Base-by-base conservation (phyloP, 2,329 filamentous ascomycete species). In the Aspergillus sp. region DNA sequence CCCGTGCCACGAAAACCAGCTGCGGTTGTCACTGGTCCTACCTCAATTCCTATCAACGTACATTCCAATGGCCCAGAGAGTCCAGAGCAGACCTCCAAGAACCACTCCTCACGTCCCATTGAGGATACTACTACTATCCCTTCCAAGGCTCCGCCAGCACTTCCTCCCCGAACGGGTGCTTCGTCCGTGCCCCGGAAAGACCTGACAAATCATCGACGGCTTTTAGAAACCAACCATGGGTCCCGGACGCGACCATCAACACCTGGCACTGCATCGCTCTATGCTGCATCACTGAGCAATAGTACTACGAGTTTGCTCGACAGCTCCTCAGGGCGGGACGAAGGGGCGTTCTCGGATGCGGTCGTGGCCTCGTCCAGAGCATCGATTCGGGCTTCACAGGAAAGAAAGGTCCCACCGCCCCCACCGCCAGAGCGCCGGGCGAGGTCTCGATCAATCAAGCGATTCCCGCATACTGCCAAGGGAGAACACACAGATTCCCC, bases 301-400 rank as follows among this genome's bases (percentile, higher is more conserved):
- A 72, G 65, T 60, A 69, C 63, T 36, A 45, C 62, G 13, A 74
- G 64, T 58, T 21, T 67, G 12, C 32, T 67, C 19, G 65, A 73
- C 28, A 65, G 68, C 39, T 48, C 67, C 13, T 57, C 58, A 43
- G 65, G 70, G 10, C 68, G 74, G 66, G 67, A 64, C 30, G 75
- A 76, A 60, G 77, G 76, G 61, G 73, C 75, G 5, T 72, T 79
- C 3, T 79, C 79, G 13, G 75, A 80, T 69, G 79, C 80, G 28
- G 79, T 82, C 62, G 76, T 80, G 17, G 80, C 79, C 17, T 81
- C 79, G 10, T 81, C 80, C 36, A 64, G 81, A 2, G 80, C 79
- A 57, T 80, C 80, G 39, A 70, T 73, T 7, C 75, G 75, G 50
- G 76, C 75, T 32, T 72, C 76, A 12, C 78, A 79, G 12, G 69